A percentile compares a stretch with the other conserved stretches of the same genome.
Conservation (phyloP, 495 filamentous ascomycete species). For the Oleoguttula mirabilis region DNA sequence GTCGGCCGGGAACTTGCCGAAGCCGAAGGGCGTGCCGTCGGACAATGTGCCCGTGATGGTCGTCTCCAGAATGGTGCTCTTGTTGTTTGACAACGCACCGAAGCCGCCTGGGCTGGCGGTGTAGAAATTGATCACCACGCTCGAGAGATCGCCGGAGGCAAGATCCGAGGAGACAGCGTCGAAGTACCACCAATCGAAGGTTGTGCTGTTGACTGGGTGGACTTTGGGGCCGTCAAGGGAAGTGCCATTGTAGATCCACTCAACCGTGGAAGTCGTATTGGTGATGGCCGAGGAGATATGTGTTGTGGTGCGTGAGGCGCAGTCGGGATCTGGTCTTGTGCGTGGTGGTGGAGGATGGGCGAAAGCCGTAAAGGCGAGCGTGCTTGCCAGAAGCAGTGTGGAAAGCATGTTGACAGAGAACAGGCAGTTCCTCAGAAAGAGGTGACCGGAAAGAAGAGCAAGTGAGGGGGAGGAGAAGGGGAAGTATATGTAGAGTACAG, state of each 20-base stretch:
- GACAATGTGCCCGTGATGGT: not conserved
- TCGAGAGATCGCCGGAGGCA: not conserved
- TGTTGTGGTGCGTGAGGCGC: not conserved
- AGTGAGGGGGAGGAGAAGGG: no score
- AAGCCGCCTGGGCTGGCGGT: not conserved
- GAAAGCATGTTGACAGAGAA: no score
- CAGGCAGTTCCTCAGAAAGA: no score
- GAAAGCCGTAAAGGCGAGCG: no score
- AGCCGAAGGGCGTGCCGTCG: not conserved
- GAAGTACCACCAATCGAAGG: conserved; percentile 6
- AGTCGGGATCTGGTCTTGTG: no score
- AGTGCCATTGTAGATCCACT: not conserved
- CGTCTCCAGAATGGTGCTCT: not conserved
- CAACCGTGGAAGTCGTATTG: not conserved
- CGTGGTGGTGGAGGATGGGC: no score
- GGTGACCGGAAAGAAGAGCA: no score
- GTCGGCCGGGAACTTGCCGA: not conserved
- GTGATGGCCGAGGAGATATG: not conserved
- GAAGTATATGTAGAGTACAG: no score
- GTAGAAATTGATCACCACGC: conserved; percentile 1
- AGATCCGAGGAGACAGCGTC: not conserved
- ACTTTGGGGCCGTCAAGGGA: conserved; percentile 1
- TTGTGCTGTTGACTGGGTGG: conserved; percentile 1
- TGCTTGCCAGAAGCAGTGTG: no score
- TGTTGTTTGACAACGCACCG: not conserved